Evolutionary conservation across 345 rosid species (phyloP).

Genomic region (Melaleuca quinquenervia): DNA sequence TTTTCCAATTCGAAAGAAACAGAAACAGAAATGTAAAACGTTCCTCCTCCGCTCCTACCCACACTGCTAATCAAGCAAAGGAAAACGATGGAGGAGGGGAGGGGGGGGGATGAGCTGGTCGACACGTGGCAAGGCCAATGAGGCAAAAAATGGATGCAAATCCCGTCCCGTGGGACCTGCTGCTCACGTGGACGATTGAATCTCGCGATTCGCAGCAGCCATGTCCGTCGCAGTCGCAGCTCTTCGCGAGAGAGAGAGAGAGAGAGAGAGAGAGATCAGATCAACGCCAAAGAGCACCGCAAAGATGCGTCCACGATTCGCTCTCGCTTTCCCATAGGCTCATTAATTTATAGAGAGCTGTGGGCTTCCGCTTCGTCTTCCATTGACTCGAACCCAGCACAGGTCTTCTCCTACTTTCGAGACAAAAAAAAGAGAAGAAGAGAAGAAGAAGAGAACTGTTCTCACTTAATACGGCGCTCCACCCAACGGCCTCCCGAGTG

Average conservation of each 20-base stretch:
- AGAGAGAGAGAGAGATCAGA: no score
- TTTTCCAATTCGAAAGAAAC: no score
- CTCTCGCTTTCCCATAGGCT: neutral
- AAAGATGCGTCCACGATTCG: neutral
- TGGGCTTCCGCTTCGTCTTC: neutral
- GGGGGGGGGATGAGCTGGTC: neutral
- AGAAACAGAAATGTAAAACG: no score
- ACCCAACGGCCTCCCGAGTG: neutral
- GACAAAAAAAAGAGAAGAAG: neutral
- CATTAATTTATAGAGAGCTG: neutral
- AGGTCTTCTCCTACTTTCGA: neutral
- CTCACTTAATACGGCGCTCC: neutral
- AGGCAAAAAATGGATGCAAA: neutral
- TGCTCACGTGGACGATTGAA: slow-evolving; percentile 26
- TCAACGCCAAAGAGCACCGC: neutral
- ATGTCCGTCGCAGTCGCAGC: neutral
- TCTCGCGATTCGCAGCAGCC: slow-evolving; percentile 14
- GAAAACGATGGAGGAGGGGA: neutral
- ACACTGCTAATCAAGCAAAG: neutral
- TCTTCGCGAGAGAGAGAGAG: no score
- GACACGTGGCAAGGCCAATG: neutral
- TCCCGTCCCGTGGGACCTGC: neutral
- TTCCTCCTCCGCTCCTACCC: no score
- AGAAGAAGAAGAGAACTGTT: no score
- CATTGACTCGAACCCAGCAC: neutral